These are phyloP conservation scores for Taphrina communis DNA, from an alignment of 1,139 yeast species.

Conservation along the genomic window DNA sequence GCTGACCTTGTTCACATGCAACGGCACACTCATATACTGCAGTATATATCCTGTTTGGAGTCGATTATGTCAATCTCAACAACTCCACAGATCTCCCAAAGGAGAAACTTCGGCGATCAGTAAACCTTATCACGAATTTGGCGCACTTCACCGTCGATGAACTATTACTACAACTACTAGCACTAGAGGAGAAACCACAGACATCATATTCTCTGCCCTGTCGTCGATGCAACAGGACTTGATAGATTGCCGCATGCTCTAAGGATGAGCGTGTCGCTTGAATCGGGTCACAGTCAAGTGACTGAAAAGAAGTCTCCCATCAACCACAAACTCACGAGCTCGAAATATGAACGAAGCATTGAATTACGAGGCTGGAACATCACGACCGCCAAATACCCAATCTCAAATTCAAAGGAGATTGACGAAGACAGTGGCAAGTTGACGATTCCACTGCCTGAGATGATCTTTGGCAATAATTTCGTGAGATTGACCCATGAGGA, in stretches of 20 bases:
- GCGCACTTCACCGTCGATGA: background rate
- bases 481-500: slow-evolving; percentile 59
- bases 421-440: slow-evolving; percentile 68
- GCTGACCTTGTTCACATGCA: too few species aligned
- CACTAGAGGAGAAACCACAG: background rate
- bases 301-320: slow-evolving; percentile 19
- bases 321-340: slow-evolving; percentile 37
- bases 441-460: slow-evolving; percentile 89
- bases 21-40: too few species aligned
- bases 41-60: background rate
- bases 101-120: background rate
- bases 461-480: slow-evolving; percentile 91
- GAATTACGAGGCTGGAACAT: slow-evolving; percentile 64
- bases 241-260: background rate
- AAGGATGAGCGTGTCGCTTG: background rate
- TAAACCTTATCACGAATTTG: slow-evolving; percentile 17
- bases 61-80: background rate
- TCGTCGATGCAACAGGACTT: background rate
- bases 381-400: slow-evolving; percentile 74
- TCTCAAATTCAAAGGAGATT: slow-evolving; percentile 73
- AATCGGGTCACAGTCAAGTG: background rate
- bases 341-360: slow-evolving; percentile 19
- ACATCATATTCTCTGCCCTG: background rate
- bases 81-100: slow-evolving; percentile 5
- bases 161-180: background rate